Conservation (phyloP, 768 basidiomycete species). For the Mycena galopus region DNA sequence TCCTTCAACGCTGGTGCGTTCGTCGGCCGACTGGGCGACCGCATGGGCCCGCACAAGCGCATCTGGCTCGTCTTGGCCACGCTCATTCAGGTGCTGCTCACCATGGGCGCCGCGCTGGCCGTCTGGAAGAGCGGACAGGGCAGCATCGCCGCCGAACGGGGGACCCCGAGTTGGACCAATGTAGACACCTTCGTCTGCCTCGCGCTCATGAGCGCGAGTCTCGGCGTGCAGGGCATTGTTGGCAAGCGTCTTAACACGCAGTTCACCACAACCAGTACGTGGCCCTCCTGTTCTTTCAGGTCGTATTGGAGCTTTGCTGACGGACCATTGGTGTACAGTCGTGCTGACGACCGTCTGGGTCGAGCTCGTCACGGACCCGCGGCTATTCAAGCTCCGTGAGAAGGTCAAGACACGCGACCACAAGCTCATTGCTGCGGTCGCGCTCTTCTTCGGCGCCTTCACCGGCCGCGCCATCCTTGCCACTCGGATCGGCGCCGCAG, state of each 20-base stretch:
- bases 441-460: constrained; percentile 87
- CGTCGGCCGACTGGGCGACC: constrained; percentile 87
- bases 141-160: constrained; percentile 66
- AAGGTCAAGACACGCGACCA: constrained; percentile 76
- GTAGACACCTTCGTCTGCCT: constrained; percentile 75
- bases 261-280: constrained; percentile 81
- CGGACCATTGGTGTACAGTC: constrained; percentile 53
- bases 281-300: not conserved
- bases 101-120: constrained; percentile 77
- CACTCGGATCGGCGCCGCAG: constrained; percentile 66
- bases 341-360: constrained; percentile 92
- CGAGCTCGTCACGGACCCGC: constrained; percentile 86
- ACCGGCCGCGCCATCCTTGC: constrained; percentile 70
- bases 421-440: constrained; percentile 71
- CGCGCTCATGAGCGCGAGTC: constrained; percentile 83
- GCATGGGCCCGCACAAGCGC: constrained; percentile 78
- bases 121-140: constrained; percentile 78
- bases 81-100: constrained; percentile 80
- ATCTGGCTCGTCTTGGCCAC: constrained; percentile 82
- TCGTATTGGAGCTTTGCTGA: not conserved
- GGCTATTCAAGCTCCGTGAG: constrained; percentile 71
- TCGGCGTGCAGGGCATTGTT: constrained; percentile 90
- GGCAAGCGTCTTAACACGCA: constrained; percentile 86
- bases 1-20: constrained; percentile 85
- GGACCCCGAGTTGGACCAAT: constrained; percentile 79